Conservation (phyloP, 1,139 yeast species). For the Suhomyces yuchorum region DNA sequence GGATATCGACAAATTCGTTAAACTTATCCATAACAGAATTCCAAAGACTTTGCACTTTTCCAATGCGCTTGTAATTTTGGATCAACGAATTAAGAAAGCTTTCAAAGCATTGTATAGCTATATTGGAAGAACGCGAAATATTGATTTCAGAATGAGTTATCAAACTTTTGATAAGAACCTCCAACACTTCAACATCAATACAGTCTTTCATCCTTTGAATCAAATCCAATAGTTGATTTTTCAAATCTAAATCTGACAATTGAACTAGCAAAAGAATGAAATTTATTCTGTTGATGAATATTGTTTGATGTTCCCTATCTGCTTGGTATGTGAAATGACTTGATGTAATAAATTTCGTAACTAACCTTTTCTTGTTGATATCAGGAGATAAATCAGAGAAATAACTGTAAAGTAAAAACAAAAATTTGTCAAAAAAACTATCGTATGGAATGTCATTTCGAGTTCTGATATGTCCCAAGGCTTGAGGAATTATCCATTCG, state of each 20-base stretch:
- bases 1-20: not conserved
- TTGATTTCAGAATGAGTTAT: conserved; percentile 25
- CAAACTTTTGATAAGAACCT: conserved; percentile 29
- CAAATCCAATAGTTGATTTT: conserved; percentile 32
- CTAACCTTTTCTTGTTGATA: conserved; percentile 34
- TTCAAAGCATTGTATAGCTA: conserved; percentile 28
- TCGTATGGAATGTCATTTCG: conserved; percentile 37
- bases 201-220: conserved; percentile 26
- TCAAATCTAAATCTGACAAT: conserved; percentile 38
- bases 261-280: conserved; percentile 38
- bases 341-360: conserved; percentile 42
- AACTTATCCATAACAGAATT: conserved; percentile 1
- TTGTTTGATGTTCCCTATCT: conserved; percentile 29
- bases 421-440: conserved; percentile 41
- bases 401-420: conserved; percentile 38
- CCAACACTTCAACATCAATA: conserved; percentile 30
- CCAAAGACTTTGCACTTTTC: conserved; percentile 13
- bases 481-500: conserved; percentile 31
- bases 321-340: conserved; percentile 37
- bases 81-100: conserved; percentile 16
- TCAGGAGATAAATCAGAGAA: conserved; percentile 33
- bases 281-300: conserved; percentile 43
- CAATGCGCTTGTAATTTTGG: conserved; percentile 4
- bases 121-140: conserved; percentile 12
- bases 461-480: conserved; percentile 29